A percentile compares a stretch with the other conserved stretches of the same genome.
These are phyloP conservation scores for Ilyonectria sp. DNA, from an alignment of 2,329 filamentous ascomycete species.

Conservation along the genomic window DNA sequence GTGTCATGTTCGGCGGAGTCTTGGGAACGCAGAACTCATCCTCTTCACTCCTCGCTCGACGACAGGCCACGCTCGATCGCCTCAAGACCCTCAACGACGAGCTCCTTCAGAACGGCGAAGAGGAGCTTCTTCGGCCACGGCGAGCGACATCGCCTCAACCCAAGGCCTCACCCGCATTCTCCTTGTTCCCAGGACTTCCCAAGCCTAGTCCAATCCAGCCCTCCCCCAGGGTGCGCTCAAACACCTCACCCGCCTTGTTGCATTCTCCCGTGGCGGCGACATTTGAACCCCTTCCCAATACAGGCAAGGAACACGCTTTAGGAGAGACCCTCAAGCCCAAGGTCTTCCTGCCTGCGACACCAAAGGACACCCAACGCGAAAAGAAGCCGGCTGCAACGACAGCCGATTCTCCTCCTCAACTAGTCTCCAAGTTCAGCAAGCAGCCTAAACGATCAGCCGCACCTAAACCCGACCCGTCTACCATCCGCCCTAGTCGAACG, in stretches of 20 bases:
- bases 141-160: constrained; percentile 67
- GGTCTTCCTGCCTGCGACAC: constrained; percentile 30
- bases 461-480: constrained; percentile 28
- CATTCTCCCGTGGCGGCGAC: constrained; percentile 59
- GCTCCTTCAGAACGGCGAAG: constrained; percentile 56
- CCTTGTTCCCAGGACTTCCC: constrained; percentile 58
- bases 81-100: constrained; percentile 69
- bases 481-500: constrained; percentile 18
- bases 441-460: constrained; percentile 39
- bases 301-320: constrained; percentile 7
- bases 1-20: constrained; percentile 90
- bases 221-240: constrained; percentile 63
- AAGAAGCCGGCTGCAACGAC: constrained; percentile 23
- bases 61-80: constrained; percentile 72
- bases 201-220: constrained; percentile 51
- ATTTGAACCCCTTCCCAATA: constrained; percentile 48
- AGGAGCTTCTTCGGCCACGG: constrained; percentile 51
- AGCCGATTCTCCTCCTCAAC: constrained; percentile 28
- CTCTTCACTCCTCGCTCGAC: constrained; percentile 65
- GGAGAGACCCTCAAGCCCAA: constrained; percentile 32
- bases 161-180: constrained; percentile 59
- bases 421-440: constrained; percentile 49
- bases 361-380: constrained; percentile 22
- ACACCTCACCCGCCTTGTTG: constrained; percentile 68
- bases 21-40: constrained; percentile 63